Conservation (phyloP, 1,284 basidiomycete genomes). For the Xanthoconium separans region DNA sequence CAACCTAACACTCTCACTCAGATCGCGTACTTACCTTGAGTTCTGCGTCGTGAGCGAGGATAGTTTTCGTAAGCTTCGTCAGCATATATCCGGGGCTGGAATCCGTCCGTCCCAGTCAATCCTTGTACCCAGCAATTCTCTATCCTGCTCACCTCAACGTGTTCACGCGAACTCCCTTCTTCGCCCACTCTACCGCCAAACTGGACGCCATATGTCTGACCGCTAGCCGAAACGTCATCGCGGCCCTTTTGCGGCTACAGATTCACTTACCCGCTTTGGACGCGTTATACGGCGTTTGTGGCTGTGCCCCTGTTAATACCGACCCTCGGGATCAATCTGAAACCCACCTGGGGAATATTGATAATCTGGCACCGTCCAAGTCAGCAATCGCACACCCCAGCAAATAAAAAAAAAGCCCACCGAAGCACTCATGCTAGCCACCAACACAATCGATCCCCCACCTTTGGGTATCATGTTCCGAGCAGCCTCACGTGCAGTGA, state of each 20-base stretch:
- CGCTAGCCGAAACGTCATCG: conserved; percentile 41
- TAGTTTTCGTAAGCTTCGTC: conserved; percentile 82
- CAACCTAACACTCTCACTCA: not conserved
- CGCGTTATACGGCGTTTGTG: conserved; percentile 96
- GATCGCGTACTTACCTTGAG: conserved; percentile 54
- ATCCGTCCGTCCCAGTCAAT: conserved; percentile 6
- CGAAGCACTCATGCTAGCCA: conserved; percentile 86
- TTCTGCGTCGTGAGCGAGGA: conserved; percentile 70
- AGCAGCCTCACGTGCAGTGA: conserved; percentile 91
- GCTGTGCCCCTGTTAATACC: conserved; percentile 42
- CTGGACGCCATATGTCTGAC: conserved; percentile 88
- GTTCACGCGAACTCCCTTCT: conserved; percentile 82
- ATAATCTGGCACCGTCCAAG: conserved; percentile 59
- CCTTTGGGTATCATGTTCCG: conserved; percentile 75
- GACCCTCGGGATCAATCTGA: not conserved
- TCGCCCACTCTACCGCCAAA: conserved; percentile 89
- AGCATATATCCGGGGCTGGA: conserved; percentile 85
- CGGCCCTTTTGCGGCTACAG: not conserved
- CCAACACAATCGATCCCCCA: conserved; percentile 82
- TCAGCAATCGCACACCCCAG: conserved; percentile 9
- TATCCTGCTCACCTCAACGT: conserved; percentile 53
- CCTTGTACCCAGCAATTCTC: not conserved
- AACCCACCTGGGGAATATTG: conserved; percentile 74
- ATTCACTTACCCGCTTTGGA: conserved; percentile 72
- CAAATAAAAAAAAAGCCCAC: conserved; percentile 21